These are phyloP conservation scores for Coemansia sp. DNA, from an alignment of 192 early-diverging fungal species.

Conservation along the genomic window DNA sequence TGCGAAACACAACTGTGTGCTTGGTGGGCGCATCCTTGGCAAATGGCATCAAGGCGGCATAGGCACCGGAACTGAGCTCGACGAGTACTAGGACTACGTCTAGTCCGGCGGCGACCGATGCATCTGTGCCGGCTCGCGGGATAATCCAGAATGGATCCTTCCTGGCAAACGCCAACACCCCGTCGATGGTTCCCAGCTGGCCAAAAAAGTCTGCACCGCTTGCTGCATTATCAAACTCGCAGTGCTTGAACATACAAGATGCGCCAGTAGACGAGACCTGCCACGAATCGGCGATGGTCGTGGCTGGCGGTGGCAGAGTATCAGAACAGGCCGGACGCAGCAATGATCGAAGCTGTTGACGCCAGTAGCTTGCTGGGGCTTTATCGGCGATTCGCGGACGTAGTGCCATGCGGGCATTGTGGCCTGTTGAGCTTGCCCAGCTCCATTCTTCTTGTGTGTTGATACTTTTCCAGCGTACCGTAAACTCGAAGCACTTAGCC, in stretches of 20 bases:
- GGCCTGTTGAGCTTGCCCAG: conserved; percentile 28
- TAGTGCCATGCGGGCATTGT: conserved; percentile 38
- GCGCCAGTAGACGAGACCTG: conserved; percentile 19
- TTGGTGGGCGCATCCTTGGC: not conserved
- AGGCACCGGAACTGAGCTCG: conserved; percentile 22
- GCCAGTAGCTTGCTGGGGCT: conserved; percentile 28
- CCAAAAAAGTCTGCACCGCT: conserved; percentile 10
- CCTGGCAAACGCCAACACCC: conserved; percentile 40
- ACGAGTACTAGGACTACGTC: conserved; percentile 23
- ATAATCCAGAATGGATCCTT: conserved; percentile 43
- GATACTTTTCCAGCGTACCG: conserved; percentile 34
- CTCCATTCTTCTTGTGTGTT: conserved; percentile 17
- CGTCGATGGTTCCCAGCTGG: conserved; percentile 19
- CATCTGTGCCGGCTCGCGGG: conserved; percentile 10
- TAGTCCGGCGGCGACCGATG: conserved; percentile 12
- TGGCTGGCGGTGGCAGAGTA: not conserved
- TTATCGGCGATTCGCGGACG: conserved; percentile 4
- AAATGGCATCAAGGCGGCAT: conserved; percentile 37
- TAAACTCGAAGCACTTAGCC: conserved; percentile 39
- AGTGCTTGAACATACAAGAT: conserved; percentile 30
- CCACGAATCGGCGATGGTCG: conserved; percentile 36
- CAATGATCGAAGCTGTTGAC: conserved; percentile 24
- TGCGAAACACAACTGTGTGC: conserved; percentile 10
- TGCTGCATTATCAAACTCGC: not conserved
- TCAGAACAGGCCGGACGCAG: not conserved